Evolutionary conservation across 2,329 filamentous ascomycete genomes (phyloP).

Genomic region (Aspergillus brasiliensis): DNA sequence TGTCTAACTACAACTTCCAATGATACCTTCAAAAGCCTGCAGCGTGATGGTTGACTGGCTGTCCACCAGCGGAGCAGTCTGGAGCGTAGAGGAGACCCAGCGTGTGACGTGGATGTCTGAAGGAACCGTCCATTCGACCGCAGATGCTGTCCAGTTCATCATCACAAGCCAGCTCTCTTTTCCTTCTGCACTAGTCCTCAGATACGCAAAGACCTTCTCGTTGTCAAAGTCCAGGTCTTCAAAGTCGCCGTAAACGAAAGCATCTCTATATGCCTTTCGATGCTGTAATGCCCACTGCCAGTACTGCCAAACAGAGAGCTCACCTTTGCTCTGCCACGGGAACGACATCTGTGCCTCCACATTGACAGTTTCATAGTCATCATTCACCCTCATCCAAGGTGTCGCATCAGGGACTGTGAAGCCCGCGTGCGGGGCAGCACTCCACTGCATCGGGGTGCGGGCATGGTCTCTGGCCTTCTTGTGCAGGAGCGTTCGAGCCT

Average conservation of each 20-base stretch:
- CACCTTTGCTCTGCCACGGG: conserved; percentile 49
- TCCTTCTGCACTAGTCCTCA: too few species aligned
- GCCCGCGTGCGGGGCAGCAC: conserved; percentile 59
- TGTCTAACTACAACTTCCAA: too few species aligned
- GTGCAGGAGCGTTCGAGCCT: conserved; percentile 54
- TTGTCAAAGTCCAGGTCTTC: background rate
- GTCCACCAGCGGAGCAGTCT: too few species aligned
- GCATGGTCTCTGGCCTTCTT: conserved; percentile 68
- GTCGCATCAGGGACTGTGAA: conserved; percentile 58
- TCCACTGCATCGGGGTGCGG: conserved; percentile 72
- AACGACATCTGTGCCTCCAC: conserved; percentile 40
- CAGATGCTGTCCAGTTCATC: too few species aligned
- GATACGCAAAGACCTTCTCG: conserved; percentile 51
- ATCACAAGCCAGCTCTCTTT: too few species aligned
- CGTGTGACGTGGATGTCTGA: too few species aligned
- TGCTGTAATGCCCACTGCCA: conserved; percentile 60
- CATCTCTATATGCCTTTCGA: conserved; percentile 61
- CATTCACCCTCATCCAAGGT: conserved; percentile 67
- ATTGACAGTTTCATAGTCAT: conserved; percentile 55
- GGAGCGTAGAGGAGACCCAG: too few species aligned
- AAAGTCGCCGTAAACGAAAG: conserved; percentile 46
- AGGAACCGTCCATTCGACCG: too few species aligned
- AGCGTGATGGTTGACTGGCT: too few species aligned
- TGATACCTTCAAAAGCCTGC: too few species aligned
- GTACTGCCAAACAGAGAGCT: conserved; percentile 57